A percentile compares a stretch with the other conserved stretches of the same genome.
These are phyloP conservation scores for Nemania sp. DNA, from an alignment of 2,329 filamentous ascomycete genomes.

Conservation along the genomic window DNA sequence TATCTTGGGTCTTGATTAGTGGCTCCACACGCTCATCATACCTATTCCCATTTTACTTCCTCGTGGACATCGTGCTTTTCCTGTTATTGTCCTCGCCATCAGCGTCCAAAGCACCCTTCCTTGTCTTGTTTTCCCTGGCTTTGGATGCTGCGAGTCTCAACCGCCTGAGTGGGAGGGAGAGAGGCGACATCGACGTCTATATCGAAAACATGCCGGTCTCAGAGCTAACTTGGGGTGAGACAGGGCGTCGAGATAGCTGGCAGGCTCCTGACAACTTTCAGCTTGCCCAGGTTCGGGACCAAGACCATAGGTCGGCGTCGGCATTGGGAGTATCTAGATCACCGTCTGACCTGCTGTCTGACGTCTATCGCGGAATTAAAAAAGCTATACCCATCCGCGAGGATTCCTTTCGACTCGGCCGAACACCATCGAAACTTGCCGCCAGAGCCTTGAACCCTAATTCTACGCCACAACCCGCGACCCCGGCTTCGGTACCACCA, in stretches of 20 bases:
- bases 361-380: slow-evolving; percentile 65
- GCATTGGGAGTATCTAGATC: slow-evolving; percentile 49
- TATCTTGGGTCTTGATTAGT: slow-evolving; percentile 21
- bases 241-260: slow-evolving; percentile 47
- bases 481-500: slow-evolving; percentile 31
- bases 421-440: slow-evolving; percentile 59
- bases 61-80: slow-evolving; percentile 11
- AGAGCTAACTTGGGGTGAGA: slow-evolving; percentile 48
- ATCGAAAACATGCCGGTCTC: slow-evolving; percentile 43
- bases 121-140: neutral
- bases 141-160: slow-evolving; percentile 14
- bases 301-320: slow-evolving; percentile 50
- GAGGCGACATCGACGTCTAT: slow-evolving; percentile 12
- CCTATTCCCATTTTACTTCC: slow-evolving; percentile 11
- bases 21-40: slow-evolving; percentile 22
- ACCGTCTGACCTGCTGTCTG: slow-evolving; percentile 62
- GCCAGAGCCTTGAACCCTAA: slow-evolving; percentile 51
- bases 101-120: neutral
- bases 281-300: slow-evolving; percentile 49
- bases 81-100: neutral
- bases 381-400: slow-evolving; percentile 60
- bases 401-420: slow-evolving; percentile 58
- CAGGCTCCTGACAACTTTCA: slow-evolving; percentile 58
- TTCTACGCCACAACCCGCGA: slow-evolving; percentile 41
- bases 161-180: slow-evolving; percentile 17